Conservation (phyloP, 2,329 filamentous ascomycete genomes). For the Hypoxylon sp. region DNA sequence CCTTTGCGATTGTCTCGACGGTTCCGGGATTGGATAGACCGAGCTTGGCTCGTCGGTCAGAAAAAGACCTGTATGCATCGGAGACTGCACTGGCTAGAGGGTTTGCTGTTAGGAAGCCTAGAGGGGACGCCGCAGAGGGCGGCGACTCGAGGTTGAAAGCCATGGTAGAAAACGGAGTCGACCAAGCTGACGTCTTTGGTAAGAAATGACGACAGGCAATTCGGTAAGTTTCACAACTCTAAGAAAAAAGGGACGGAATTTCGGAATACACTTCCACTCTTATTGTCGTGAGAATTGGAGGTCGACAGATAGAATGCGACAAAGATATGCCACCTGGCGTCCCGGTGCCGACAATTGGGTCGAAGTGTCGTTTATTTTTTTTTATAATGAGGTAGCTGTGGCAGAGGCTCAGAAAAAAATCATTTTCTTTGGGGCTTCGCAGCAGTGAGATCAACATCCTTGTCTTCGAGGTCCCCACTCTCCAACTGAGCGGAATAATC, state of each 20-base stretch:
- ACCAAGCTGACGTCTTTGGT: conserved; percentile 41
- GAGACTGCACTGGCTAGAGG: conserved; percentile 73
- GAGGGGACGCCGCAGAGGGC: conserved; percentile 53
- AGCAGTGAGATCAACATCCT: conserved; percentile 34
- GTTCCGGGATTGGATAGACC: conserved; percentile 92
- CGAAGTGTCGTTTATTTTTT: conserved; percentile 20
- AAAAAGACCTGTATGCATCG: conserved; percentile 83
- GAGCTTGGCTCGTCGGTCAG: conserved; percentile 84
- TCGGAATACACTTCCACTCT: too few species aligned
- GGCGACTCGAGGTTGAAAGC: conserved; percentile 53
- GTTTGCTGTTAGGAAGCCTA: conserved; percentile 77
- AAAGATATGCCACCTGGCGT: conserved; percentile 16
- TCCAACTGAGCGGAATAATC: conserved; percentile 25
- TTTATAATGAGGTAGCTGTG: conserved; percentile 23
- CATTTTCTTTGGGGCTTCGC: conserved; percentile 23
- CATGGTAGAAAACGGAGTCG: conserved; percentile 53
- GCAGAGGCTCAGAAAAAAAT: conserved; percentile 29
- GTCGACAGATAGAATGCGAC: background rate
- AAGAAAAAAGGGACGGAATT: too few species aligned
- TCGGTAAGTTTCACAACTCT: too few species aligned
- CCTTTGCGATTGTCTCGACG: conserved; percentile 86
- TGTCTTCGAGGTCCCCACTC: conserved; percentile 16
- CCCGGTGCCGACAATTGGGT: conserved; percentile 25
- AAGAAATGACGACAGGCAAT: conserved; percentile 37
- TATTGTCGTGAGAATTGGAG: conserved; percentile 9